Base-by-base conservation (phyloP, 1,284 basidiomycete genomes). In the Tranzscheliella williamsii region DNA sequence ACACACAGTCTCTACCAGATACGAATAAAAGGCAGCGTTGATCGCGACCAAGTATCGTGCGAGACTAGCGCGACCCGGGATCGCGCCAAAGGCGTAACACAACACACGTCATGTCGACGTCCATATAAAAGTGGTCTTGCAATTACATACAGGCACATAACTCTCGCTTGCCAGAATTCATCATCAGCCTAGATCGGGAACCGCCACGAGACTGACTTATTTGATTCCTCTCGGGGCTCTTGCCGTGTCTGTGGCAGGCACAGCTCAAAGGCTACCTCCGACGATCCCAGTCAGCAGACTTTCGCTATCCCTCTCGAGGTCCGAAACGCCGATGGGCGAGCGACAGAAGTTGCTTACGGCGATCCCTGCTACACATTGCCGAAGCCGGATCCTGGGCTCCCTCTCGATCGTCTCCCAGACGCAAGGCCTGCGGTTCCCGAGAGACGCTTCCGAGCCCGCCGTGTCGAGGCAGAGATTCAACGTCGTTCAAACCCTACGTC, bases 391-490 rank as follows among this genome's bases (percentile, higher is more conserved):
- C 48, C 57, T 0, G 24, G 37, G 5, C 45, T 65, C 4, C 58
- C 66, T 1, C 63, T 68, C 32, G 39, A 48, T 17, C 7, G 20
- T 2, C 45, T 68, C 4, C 66, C 66, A 13, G 53, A 68, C 23
- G 58, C 66, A 0, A 41, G 66, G 4, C 66, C 66, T 0, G 16
- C 27, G 1, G 21, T 21, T 6, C 34, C 38, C 13, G 5, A 36
- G 2, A 50, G 66, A 4, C 52, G 58, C 5, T 68, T 68, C 43
- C 46, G 44, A 12, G 51, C 50, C 0, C 34, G 32, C 4, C 44
- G 67, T 8, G 63, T 68, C 24, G 66, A 68, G 22, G 62, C 51
- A 1, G 66, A 68, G 24, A 65, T 68, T 46, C 17, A 35, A 2
- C 46, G 66, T n/a, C n/a, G n/a, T n/a, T n/a, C n/a, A n/a, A n/a